Base-by-base conservation (phyloP, 257 asterid genomes). In the Penstemon eatonii region DNA sequence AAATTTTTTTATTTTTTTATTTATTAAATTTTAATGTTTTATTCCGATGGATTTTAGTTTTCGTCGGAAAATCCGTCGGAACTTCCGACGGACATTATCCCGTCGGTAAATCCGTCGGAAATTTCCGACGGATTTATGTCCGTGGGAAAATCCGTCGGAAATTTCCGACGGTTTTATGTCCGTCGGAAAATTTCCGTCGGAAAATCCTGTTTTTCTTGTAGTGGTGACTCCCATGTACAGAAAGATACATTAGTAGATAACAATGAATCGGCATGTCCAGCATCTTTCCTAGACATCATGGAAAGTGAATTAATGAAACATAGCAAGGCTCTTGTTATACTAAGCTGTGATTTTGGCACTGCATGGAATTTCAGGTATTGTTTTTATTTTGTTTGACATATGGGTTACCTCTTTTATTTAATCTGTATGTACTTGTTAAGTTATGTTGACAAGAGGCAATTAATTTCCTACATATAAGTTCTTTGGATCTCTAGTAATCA, bases 331-430 rank as follows among this genome's bases (percentile, higher is more conserved):
- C 88, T 93, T 79, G 73, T 93, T 78, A 73, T 93, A 61, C 75
- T 93, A 50, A 90, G 97, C 82, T 83, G 82, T 69, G 96, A 93
- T 86, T 88, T 85, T 78, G 99, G 97, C 75, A 83, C 86, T 19
- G 97, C 97, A 18, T 93, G 99, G 99, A 88, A 90, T 78, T 81
- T 86, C 79, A 93, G 99, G 96, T 89, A 63, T 39, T 60, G 43
- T 38, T 4, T 69, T 56, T 53, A 15, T 60, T 61, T 38, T 11
- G 12, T 11, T 12, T 13, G 11, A n/a, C 15, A 59, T 36, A 43
- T 33, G 42, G 33, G 13, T 39, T 63, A 63, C 61, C 11, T 19
- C 45, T 59, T 39, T 46, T 36, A 41, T 25, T 25, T 25, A 25
- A 25, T 25, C 33, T 25, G 33, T 25, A 25, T 25, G 33, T 25